Evolutionary conservation across 345 rosid genomes (phyloP), one percentile per base, ranked within the genome.

Genomic region (Cardiospermum halicacabum): DNA sequence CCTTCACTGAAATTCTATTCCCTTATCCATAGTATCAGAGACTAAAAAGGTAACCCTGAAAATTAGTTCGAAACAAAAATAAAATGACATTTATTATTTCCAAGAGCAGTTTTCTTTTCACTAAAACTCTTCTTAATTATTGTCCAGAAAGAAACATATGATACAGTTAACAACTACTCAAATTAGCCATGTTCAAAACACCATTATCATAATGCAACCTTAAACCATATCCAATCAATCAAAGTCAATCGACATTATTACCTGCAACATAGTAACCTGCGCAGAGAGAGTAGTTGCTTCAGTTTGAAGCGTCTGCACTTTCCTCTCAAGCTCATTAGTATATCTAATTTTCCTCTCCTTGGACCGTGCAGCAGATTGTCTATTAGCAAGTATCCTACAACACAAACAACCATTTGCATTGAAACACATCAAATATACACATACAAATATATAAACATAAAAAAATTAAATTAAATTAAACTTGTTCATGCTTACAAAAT

Each of bases 251-350:
- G 24, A 32, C 12, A 48, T 48, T 28, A 55, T 16, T 70, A 89
- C 98, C 96, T 92, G 98, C 62, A 92, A 72, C 84, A 88, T 65
- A 3, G 96, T 88, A 73, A 92, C 93, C 78, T 92, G 98, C 3
- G 98, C 98, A n/a, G 98, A 93, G 60, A 93, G 84, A 21, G 88
- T 89, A 30, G 98, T 89, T 22, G 98, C 98, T 81, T 93, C 98
- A 18, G 89, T 84, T 80, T 93, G 98, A 75, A 93, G 97, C 15
- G 98, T 93, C 82, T 88, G 98, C 58, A 93, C 98, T 72, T 89
- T 93, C 87, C 87, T 93, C 80, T 93, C 98, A 59, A 92, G 80
- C 83, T 92, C 98, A 78, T 75, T 67, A 0, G 96, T 86, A 68
- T 92, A 92, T 65, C 89, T 70, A 43, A 81, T 77, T 72, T 89